These are phyloP conservation scores for Neurospora sp. DNA, from an alignment of 2,329 filamentous ascomycete species.

Conservation along the genomic window DNA sequence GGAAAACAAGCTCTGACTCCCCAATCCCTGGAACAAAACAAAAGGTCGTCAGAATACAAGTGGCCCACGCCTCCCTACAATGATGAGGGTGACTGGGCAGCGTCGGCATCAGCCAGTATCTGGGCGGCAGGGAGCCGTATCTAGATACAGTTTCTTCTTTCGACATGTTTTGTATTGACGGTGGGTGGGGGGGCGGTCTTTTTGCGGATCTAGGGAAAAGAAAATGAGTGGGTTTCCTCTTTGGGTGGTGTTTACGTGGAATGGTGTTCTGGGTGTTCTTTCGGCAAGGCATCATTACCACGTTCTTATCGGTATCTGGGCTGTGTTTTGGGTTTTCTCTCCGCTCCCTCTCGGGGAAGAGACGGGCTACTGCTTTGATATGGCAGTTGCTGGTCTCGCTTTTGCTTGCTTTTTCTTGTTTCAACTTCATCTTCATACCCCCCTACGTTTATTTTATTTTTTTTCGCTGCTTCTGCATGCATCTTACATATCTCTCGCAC, in stretches of 20 bases:
- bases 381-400: neutral
- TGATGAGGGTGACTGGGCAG: slow-evolving; percentile 85
- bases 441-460: neutral
- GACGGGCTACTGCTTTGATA: neutral
- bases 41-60: slow-evolving; percentile 51
- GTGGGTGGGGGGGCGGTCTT: neutral
- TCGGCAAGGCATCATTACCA: slow-evolving; percentile 1
- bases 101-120: slow-evolving; percentile 71
- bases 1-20: slow-evolving; percentile 51
- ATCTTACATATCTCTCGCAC: neutral
- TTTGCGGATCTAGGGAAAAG: neutral
- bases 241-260: slow-evolving; percentile 4
- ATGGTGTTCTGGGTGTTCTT: slow-evolving; percentile 5
- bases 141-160: slow-evolving; percentile 27
- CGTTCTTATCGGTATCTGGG: neutral
- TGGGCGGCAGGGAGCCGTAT: slow-evolving; percentile 61
- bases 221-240: neutral
- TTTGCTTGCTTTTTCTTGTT: slow-evolving; percentile 2
- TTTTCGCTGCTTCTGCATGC: neutral
- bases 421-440: neutral
- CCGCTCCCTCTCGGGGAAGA: neutral
- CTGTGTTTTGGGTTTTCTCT: neutral
- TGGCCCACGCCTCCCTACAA: slow-evolving; percentile 88
- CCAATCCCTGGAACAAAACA: slow-evolving; percentile 60
- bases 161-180: slow-evolving; percentile 7